Evolutionary conservation across 345 rosid species (phyloP), one percentile per base, ranked within the genome.

Genomic region (Lagerstroemia speciosa): DNA sequence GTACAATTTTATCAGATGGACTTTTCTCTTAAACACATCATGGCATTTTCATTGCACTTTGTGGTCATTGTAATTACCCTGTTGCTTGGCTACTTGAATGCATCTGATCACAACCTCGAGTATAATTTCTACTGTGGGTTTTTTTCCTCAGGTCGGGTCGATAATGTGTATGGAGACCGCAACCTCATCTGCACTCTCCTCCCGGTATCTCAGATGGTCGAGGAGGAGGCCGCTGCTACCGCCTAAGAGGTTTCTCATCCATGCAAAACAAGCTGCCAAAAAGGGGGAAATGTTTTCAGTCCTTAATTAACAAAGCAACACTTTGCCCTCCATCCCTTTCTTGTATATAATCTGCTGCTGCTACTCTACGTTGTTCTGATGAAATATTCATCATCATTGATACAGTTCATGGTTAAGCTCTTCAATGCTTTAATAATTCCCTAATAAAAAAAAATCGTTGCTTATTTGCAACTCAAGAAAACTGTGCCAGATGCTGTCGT

Each of bases 101-200:
- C 5, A 22, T 20, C 7, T 27, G 11, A 19, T 15, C 30, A 20
- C 8, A 17, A 31, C 26, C 20, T 60, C 29, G 66, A 16, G 29
- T 22, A 55, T 41, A 48, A 66, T 65, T 5, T 19, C 3, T 11
- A 43, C 30, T 75, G 72, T 37, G 67, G 29, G 43, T 27, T 43
- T 29, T n/a, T 26, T 37, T 57, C 66, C 5, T 64, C 77, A 90
- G 99, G 99, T 43, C 99, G 99, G 19, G 92, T 92, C 45, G 97
- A 92, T 83, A 95, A 95, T 64, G 98, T 95, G 40, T 92, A 95
- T 53, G 98, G 99, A 36, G 99, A 95, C 78, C 92, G 98, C 83
- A 88, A 95, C 76, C 91, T 95, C 71, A 71, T 87, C 72, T 90
- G 97, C 81, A 95, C 97, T 72, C 98, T 95, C 70, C 96, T 75